Conservation (phyloP, 2,329 filamentous ascomycete genomes). For the Alternaria sp. region DNA sequence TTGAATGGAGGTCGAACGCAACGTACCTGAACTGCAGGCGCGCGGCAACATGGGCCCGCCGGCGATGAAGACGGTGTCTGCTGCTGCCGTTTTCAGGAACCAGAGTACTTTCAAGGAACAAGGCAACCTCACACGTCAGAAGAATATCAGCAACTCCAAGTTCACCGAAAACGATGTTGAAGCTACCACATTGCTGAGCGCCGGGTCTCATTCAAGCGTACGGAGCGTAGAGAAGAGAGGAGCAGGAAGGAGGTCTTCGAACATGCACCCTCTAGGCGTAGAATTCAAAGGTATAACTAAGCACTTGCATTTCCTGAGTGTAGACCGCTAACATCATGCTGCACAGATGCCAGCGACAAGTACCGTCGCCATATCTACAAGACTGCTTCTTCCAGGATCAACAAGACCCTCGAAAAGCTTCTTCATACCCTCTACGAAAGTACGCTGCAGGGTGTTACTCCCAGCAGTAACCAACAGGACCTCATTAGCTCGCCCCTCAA, state of each 20-base stretch:
- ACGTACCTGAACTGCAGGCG: not conserved
- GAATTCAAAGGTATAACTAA: conserved; percentile 34
- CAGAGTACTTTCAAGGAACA: conserved; percentile 13
- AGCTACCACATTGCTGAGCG: not conserved
- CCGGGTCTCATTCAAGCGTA: conserved; percentile 9
- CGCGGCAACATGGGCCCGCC: not conserved
- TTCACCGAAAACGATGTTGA: not conserved
- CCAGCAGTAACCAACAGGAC: conserved; percentile 1
- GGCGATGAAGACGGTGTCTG: conserved; percentile 24
- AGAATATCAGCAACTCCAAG: not conserved
- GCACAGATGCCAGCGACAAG: conserved; percentile 31
- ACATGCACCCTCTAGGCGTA: conserved; percentile 32
- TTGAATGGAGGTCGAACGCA: conserved; percentile 4
- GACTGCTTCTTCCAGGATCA: conserved; percentile 24
- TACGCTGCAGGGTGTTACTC: conserved; percentile 18
- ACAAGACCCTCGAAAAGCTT: conserved; percentile 23
- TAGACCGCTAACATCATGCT: conserved; percentile 10
- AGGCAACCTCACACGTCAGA: not conserved
- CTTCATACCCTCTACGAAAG: conserved; percentile 16
- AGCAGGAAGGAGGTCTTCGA: conserved; percentile 4
- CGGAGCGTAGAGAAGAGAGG: conserved; percentile 14
- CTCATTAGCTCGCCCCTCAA: conserved; percentile 11
- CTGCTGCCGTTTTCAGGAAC: conserved; percentile 35
- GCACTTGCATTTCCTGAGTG: not conserved
- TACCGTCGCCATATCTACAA: conserved; percentile 37